These are phyloP conservation scores for Eucalyptus sp. DNA, from an alignment of 345 rosid genomes.

Conservation along the genomic window DNA sequence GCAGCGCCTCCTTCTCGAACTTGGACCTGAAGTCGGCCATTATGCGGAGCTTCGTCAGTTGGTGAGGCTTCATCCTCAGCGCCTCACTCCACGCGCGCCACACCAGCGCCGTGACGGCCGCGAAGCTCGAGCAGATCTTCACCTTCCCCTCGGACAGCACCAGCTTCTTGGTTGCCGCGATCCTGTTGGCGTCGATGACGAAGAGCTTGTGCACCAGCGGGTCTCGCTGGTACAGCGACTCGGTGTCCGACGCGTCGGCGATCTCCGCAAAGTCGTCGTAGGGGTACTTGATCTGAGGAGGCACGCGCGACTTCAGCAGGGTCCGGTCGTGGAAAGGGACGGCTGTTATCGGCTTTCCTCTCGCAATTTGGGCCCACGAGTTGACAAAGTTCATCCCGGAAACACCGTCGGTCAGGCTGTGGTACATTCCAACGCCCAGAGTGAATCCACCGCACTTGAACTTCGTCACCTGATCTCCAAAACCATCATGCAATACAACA, in stretches of 20 bases:
- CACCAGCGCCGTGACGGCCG: not conserved
- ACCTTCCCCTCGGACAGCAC: not conserved
- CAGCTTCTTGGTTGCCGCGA: not conserved
- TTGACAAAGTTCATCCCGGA: slow-evolving; percentile 19
- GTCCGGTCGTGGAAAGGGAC: slow-evolving; percentile 16
- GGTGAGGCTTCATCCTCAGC: not conserved
- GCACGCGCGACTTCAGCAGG: slow-evolving; percentile 6
- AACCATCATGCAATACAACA: not conserved
- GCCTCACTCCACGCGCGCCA: not conserved
- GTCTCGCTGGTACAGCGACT: not conserved
- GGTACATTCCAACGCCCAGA: slow-evolving; percentile 11
- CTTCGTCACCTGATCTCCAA: slow-evolving; percentile 11
- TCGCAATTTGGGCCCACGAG: slow-evolving; percentile 19
- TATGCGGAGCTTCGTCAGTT: not conserved
- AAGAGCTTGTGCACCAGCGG: not conserved
- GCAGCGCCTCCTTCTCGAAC: not conserved
- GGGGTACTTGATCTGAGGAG: slow-evolving; percentile 4
- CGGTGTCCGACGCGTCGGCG: slow-evolving; percentile 6
- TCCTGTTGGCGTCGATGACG: not conserved
- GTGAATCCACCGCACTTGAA: slow-evolving; percentile 25
- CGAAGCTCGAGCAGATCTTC: not conserved
- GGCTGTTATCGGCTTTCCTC: slow-evolving; percentile 3
- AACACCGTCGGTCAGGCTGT: slow-evolving; percentile 17
- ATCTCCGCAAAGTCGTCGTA: slow-evolving; percentile 9
- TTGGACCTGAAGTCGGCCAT: not conserved